Base-by-base conservation (phyloP, 129 eudicot genomes). In the Flaveria sonorensis region DNA sequence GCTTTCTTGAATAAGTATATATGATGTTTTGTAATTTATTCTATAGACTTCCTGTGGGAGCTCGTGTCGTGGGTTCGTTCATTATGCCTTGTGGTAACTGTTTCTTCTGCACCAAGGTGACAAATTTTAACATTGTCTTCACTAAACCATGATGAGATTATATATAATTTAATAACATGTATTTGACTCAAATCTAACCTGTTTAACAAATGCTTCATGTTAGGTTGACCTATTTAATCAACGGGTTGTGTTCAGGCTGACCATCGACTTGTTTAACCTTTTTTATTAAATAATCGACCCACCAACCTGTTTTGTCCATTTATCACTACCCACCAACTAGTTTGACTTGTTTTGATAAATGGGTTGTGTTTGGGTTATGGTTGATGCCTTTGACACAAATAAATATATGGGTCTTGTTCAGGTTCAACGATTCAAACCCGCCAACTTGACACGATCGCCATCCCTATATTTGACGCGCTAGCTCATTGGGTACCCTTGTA, bases 1-100 rank as follows among this genome's bases (percentile, higher is more conserved):
- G 47, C 2, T 28, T 66, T 57, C 16, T 57, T 51, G 46, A 50
- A 39, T 66, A 40, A 26, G 76, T 32, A 51, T 77, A 51, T 61
- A 12, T 40, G 59, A 52, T 71, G 36, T 12, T 78, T 23, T 81
- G 18, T 73, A 47, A 26, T 69, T 73, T 51, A 20, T 47, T 84
- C 36, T 83, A 59, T 85, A 95, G 99, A 77, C 87, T 87, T 77
- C 99, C 99, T 21, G 69, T 95, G 42, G 97, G 99, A 82, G 76
- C 97, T 53, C 99, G 84, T 71, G 96, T 88, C 62, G 85, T 95
- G 55, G 99, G 97, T 72, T 96, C 99, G 2, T 95, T 95, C 80
- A 95, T 91, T 72, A 95, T 95, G 97, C 99, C 99, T 70, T 95
- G 99, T 57, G 99, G 99, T 66, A 91, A 82, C 88, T 91, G 97